Conservation (phyloP, 306 rosid species). For the Senna siamea region DNA sequence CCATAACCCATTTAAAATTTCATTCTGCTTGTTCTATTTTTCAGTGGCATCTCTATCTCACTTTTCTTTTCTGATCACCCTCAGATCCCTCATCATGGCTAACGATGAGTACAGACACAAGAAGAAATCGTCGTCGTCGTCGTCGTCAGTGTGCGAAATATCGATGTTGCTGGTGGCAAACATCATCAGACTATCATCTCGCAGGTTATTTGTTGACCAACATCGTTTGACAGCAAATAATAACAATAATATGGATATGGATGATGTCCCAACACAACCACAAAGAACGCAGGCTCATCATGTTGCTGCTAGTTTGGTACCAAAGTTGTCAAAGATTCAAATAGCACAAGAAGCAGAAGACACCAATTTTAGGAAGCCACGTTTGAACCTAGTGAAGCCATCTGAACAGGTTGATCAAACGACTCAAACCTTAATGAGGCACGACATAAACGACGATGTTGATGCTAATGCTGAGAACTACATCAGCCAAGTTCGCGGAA, state of each 20-base stretch:
- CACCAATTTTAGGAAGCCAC: constrained; percentile 5
- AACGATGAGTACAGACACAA: background rate
- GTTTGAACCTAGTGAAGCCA: constrained; percentile 26
- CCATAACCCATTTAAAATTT: constrained; percentile 7
- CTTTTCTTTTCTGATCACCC: background rate
- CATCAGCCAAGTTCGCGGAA: constrained; percentile 29
- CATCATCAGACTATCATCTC: constrained; percentile 53
- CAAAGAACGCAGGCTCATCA: background rate
- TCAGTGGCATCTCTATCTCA: background rate
- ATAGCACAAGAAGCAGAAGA: constrained; percentile 40
- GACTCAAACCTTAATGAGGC: background rate
- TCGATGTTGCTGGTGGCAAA: constrained; percentile 62
- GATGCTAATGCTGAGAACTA: constrained; percentile 31
- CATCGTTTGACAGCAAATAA: too few relatives aligned
- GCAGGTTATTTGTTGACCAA: constrained; percentile 21
- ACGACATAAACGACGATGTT: background rate
- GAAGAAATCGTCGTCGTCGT: background rate
- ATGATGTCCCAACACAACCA: constrained; percentile 16
- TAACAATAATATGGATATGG: too few relatives aligned
- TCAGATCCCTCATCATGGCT: constrained; percentile 26
- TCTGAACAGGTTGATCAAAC: constrained; percentile 28
- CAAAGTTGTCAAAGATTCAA: constrained; percentile 16
- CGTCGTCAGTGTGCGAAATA: constrained; percentile 49
- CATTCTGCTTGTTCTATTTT: background rate
- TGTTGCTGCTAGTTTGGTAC: too few relatives aligned